phyloP scores from a whole-genome alignment of 2,329 filamentous ascomycete genomes.

The Fusarium algeriense region DNA sequence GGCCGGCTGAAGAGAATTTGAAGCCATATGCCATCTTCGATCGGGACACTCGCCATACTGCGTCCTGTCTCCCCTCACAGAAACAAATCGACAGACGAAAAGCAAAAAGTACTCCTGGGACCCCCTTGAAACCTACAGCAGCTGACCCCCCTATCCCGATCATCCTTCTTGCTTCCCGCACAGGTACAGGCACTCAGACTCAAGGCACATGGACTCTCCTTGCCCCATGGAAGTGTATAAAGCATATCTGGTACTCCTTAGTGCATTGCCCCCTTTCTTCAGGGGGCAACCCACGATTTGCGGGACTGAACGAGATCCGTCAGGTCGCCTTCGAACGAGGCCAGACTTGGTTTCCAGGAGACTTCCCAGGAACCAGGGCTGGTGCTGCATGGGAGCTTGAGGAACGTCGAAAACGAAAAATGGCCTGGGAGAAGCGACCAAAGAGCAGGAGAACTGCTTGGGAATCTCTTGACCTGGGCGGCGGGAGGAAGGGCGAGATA shows the following conservation, averaged over 20 bases:
- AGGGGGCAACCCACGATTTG: conserved; percentile 84
- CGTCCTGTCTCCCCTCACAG: conserved; percentile 77
- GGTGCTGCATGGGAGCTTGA: conserved; percentile 82
- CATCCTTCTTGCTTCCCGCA: conserved; percentile 73
- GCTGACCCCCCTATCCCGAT: conserved; percentile 84
- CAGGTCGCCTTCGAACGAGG: conserved; percentile 86
- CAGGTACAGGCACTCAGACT: conserved; percentile 59
- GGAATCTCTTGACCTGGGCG: conserved; percentile 78
- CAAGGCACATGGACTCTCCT: conserved; percentile 86
- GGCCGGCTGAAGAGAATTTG: conserved; percentile 71
- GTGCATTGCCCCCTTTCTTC: conserved; percentile 85
- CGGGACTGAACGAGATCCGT: conserved; percentile 81
- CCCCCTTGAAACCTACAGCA: conserved; percentile 66
- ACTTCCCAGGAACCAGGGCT: conserved; percentile 82
- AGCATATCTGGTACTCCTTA: conserved; percentile 86
- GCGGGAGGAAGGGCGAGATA: conserved; percentile 81
- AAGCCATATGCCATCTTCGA: conserved; percentile 73
- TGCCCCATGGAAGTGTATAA: conserved; percentile 90
- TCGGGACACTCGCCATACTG: conserved; percentile 72
- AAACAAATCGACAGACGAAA: conserved; percentile 85
- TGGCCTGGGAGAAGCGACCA: conserved; percentile 81
- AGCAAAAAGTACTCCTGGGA: conserved; percentile 71
- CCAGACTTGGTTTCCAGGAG: conserved; percentile 85
- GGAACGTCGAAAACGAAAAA: conserved; percentile 77
- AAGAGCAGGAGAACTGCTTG: conserved; percentile 85